A percentile compares a stretch with the other conserved stretches of the same genome.
phyloP scores from a whole-genome alignment of 2,329 filamentous ascomycete species.

The Eutypa lata region DNA sequence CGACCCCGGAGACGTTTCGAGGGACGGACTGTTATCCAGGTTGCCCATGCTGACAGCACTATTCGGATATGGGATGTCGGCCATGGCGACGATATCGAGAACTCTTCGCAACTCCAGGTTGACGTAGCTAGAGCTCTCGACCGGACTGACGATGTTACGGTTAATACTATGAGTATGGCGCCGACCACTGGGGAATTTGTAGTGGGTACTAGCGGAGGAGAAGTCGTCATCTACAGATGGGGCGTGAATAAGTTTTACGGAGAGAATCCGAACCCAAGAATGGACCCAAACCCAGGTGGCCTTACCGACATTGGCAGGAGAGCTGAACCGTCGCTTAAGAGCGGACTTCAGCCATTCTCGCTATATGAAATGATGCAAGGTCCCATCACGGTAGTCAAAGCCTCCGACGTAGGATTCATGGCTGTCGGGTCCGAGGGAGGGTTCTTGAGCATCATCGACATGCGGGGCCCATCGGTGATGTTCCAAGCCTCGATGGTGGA shows the following conservation, averaged over 20 bases:
- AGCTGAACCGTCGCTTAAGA: constrained; percentile 69
- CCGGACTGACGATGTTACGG: constrained; percentile 71
- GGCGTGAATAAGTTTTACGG: constrained; percentile 74
- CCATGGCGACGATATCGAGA: constrained; percentile 90
- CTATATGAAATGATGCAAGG: constrained; percentile 83
- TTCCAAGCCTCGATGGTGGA: constrained; percentile 71
- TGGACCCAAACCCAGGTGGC: constrained; percentile 61
- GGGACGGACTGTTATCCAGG: constrained; percentile 78
- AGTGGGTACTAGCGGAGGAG: constrained; percentile 77
- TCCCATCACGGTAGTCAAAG: constrained; percentile 71
- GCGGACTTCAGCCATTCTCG: constrained; percentile 76
- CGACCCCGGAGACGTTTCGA: constrained; percentile 75
- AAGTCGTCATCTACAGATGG: constrained; percentile 85
- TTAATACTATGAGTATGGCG: constrained; percentile 77
- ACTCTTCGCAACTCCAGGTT: constrained; percentile 74
- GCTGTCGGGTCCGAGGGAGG: constrained; percentile 83
- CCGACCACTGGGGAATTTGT: constrained; percentile 81
- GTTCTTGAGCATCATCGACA: constrained; percentile 76
- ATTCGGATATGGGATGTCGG: constrained; percentile 92
- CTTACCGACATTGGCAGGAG: constrained; percentile 73
- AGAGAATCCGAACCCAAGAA: constrained; percentile 51
- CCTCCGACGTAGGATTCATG: constrained; percentile 92
- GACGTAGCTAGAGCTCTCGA: constrained; percentile 81
- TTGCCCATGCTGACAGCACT: constrained; percentile 86
- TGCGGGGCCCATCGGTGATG: constrained; percentile 83